Conservation (phyloP, 371 early-diverging fungal genomes). For the Basidiobolus heterosporus region DNA sequence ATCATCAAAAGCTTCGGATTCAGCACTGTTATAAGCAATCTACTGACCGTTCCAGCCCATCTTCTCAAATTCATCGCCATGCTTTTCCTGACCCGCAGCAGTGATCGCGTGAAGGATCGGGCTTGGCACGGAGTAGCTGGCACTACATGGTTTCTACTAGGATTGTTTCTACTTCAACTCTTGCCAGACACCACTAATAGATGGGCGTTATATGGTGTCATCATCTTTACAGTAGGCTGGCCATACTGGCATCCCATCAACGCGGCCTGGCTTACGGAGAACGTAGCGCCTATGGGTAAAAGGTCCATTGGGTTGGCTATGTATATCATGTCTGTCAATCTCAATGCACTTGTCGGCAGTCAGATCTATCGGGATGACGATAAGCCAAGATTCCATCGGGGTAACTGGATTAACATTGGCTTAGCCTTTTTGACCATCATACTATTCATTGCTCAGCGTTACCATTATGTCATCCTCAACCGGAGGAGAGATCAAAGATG, state of each 20-base stretch:
- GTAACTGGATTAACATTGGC: slow-evolving; percentile 12
- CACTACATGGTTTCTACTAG: slow-evolving; percentile 16
- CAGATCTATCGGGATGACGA: slow-evolving; percentile 20
- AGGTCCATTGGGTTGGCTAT: slow-evolving; percentile 22
- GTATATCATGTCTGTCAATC: slow-evolving; percentile 19
- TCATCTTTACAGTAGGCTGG: slow-evolving; percentile 16
- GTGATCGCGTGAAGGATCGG: slow-evolving; percentile 23
- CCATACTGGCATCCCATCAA: slow-evolving; percentile 29
- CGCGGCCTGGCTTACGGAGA: slow-evolving; percentile 31
- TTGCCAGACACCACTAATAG: slow-evolving; percentile 21
- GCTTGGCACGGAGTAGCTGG: slow-evolving; percentile 21
- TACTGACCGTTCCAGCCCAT: slow-evolving; percentile 29
- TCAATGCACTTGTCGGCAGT: slow-evolving; percentile 21
- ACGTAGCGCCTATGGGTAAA: slow-evolving; percentile 25
- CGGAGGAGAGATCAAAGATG: slow-evolving; percentile 7
- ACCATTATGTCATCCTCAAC: slow-evolving; percentile 10
- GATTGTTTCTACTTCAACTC: slow-evolving; percentile 18
- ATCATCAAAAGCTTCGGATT: slow-evolving; percentile 30
- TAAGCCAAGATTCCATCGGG: slow-evolving; percentile 11
- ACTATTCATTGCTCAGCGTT: slow-evolving; percentile 14
- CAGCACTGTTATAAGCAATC: slow-evolving; percentile 21
- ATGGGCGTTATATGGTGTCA: slow-evolving; percentile 20
- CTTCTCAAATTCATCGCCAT: slow-evolving; percentile 20
- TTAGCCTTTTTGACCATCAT: slow-evolving; percentile 10
- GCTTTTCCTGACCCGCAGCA: slow-evolving; percentile 20